phyloP scores from a whole-genome alignment of 306 rosid genomes.

The Castanospermum australe region DNA sequence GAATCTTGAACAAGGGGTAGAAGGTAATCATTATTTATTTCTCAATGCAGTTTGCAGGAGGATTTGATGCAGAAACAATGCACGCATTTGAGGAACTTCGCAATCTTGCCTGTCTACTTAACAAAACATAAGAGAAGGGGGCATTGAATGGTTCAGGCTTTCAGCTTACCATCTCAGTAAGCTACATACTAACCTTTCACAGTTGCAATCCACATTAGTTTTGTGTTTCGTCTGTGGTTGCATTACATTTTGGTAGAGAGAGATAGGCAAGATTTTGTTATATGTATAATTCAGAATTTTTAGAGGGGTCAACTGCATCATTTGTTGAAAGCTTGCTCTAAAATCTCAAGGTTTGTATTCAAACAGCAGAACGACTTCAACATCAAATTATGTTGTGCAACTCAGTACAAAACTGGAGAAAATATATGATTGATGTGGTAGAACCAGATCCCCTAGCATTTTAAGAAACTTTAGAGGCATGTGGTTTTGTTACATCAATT shows the following conservation, averaged over 20 bases:
- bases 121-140: conserved; percentile 55
- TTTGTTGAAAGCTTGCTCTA: not conserved
- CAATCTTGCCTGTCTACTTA: conserved; percentile 80
- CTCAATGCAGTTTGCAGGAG: conserved; percentile 90
- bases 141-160: no score
- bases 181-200: conserved; percentile 19
- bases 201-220: conserved; percentile 24
- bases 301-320: not conserved
- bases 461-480: not conserved
- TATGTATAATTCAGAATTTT: not conserved
- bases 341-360: not conserved
- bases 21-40: conserved; percentile 19
- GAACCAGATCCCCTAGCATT: not conserved
- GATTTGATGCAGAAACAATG: conserved; percentile 99
- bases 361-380: not conserved
- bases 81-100: conserved; percentile 94
- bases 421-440: not conserved
- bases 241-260: conserved; percentile 28
- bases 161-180: conserved; percentile 51
- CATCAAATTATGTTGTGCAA: not conserved
- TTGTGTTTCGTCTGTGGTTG: conserved; percentile 15
- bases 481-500: not conserved
- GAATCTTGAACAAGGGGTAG: not conserved
- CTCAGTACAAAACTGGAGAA: not conserved
- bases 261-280: conserved; percentile 23